Conservation (phyloP, 176 grass and related monocot species). For the Juncus effusus region DNA sequence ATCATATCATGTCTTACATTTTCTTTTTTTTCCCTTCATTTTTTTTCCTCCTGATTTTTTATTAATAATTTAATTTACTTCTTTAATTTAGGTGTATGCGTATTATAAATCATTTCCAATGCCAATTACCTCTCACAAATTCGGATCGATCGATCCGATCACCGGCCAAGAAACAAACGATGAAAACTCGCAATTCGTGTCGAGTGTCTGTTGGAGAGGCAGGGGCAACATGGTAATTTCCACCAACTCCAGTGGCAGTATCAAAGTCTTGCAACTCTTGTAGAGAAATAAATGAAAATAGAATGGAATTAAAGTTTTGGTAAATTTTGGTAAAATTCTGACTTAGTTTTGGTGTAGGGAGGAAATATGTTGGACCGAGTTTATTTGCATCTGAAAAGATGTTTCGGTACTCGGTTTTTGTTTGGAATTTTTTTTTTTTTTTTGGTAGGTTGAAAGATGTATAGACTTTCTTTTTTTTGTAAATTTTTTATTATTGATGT, state of each 20-base stretch:
- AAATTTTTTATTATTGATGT: slow-evolving; percentile 15
- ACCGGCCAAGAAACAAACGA: slow-evolving; percentile 82
- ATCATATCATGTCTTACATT: slow-evolving; percentile 29
- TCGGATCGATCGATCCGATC: slow-evolving; percentile 79
- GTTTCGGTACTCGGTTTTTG: slow-evolving; percentile 2
- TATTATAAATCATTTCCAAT: slow-evolving; percentile 93
- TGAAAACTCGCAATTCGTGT: slow-evolving; percentile 79
- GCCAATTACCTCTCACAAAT: slow-evolving; percentile 93
- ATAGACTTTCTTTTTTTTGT: slow-evolving; percentile 9
- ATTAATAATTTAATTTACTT: slow-evolving; percentile 13
- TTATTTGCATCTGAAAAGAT: slow-evolving; percentile 19
- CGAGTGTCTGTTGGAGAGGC: slow-evolving; percentile 87
- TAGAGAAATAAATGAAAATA: slow-evolving; percentile 30
- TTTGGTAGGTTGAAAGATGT: slow-evolving; percentile 7
- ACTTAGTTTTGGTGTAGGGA: slow-evolving; percentile 7
- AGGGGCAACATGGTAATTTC: slow-evolving; percentile 92
- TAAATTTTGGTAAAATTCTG: slow-evolving; percentile 3
- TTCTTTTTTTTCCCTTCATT: not conserved
- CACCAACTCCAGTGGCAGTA: slow-evolving; percentile 87
- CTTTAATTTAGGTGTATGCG: slow-evolving; percentile 71
- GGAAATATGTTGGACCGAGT: not conserved
- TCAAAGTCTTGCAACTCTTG: slow-evolving; percentile 91
- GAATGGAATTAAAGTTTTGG: slow-evolving; percentile 10
- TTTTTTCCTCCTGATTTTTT: not conserved
- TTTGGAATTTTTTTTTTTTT: slow-evolving; percentile 2